These are phyloP conservation scores for Fusarium pseudoanthophilum DNA, from an alignment of 2,329 filamentous ascomycete species.

Conservation along the genomic window DNA sequence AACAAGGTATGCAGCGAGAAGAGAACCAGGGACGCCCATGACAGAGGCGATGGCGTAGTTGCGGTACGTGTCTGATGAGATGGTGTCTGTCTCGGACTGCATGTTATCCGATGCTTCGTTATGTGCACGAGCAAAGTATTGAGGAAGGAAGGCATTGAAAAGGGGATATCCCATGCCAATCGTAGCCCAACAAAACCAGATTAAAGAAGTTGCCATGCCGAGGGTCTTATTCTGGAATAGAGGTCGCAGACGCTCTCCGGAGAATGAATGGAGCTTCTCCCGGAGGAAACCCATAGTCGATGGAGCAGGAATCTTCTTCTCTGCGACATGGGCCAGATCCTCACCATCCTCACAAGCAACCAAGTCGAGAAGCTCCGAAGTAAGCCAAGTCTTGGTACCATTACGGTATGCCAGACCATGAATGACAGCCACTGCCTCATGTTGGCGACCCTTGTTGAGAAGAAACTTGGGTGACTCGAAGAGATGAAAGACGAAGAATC, in stretches of 20 bases:
- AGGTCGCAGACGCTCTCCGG: constrained; percentile 71
- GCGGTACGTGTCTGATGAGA: constrained; percentile 70
- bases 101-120: constrained; percentile 47
- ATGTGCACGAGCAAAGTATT: constrained; percentile 75
- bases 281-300: constrained; percentile 58
- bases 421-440: constrained; percentile 82
- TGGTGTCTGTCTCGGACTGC: constrained; percentile 49
- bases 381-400: constrained; percentile 77
- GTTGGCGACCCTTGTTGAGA: constrained; percentile 78
- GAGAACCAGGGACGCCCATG: constrained; percentile 79
- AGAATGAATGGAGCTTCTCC: constrained; percentile 73
- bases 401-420: constrained; percentile 82
- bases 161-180: constrained; percentile 90
- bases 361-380: constrained; percentile 72
- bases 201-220: constrained; percentile 61
- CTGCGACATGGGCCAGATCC: constrained; percentile 28
- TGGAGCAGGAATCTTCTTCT: constrained; percentile 12
- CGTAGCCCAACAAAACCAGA: constrained; percentile 85
- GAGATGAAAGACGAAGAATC: constrained; percentile 83
- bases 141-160: constrained; percentile 91
- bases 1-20: constrained; percentile 79
- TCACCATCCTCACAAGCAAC: constrained; percentile 59
- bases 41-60: constrained; percentile 86
- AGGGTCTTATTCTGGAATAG: constrained; percentile 69
- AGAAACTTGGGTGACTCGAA: constrained; percentile 89